Base-by-base conservation (phyloP, 2,329 filamentous ascomycete species). In the Onygenales sp. region DNA sequence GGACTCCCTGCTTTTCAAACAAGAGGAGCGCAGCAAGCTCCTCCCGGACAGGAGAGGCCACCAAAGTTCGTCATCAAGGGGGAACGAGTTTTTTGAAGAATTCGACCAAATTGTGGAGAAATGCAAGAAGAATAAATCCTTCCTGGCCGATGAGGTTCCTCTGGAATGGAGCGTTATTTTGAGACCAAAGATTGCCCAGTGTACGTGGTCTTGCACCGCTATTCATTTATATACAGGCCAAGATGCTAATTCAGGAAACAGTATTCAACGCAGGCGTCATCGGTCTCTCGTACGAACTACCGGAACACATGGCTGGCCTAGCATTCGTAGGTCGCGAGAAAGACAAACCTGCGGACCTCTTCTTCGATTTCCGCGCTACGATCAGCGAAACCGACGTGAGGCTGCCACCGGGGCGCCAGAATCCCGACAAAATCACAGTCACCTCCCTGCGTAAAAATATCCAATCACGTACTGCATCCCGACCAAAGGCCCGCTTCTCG, bases 191-290 rank as follows among this genome's bases (percentile, higher is more conserved):
- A 63, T 77, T 47, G 70, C 72, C 1, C 68, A 69, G n/a, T 59
- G 62, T 65, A 60, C 61, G 59, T 55, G 13, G 13, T 31, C 33
- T 21, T 31, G 43, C 36, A 27, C 11, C 11, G 7, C 17, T 21
- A 32, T 11, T 13, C 31, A 3, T 21, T 40, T n/a, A 14, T 14
- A 17, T 14, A 17, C 17, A 11, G 3, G 21, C 0, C 11, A 33
- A 7, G 5, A 46, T 27, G 8, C 44, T 46, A 46, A 46, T 8
- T 27, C 14, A 27, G 27, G 13, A 34, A 45, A 2, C 48, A 73
- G 70, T 77, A 9, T 77, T 75, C 62, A 70, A 71, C 56, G 70
- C 72, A 13, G 75, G 75, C 49, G 61, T 77, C 37, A 68, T 78
- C 50, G 62, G 61, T 27, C 40, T 55, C 9, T 52, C 34, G 9